Percentiles rank a stretch among this genome's conserved stretches.
Evolutionary conservation across 2,329 filamentous ascomycete species (phyloP).

Genomic region (Coleophoma eucalyptorum): DNA sequence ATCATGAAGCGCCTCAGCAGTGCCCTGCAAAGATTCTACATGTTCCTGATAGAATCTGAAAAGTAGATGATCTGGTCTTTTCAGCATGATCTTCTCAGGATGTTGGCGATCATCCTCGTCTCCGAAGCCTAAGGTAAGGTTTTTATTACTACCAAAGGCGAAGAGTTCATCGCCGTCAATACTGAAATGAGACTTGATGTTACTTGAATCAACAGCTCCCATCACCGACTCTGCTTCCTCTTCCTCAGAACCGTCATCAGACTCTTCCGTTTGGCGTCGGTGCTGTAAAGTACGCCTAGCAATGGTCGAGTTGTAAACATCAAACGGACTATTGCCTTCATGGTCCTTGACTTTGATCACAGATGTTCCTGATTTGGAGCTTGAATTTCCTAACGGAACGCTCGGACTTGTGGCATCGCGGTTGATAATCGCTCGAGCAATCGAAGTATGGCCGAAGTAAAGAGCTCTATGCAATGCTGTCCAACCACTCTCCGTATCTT

Average conservation of each 20-base stretch:
- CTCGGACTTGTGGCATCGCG: constrained; percentile 61
- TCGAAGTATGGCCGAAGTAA: constrained; percentile 83
- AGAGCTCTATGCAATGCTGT: constrained; percentile 88
- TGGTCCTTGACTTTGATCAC: constrained; percentile 94
- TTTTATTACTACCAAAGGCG: constrained; percentile 95
- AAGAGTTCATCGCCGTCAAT: constrained; percentile 79
- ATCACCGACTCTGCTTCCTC: constrained; percentile 41
- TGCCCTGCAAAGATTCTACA: constrained; percentile 36
- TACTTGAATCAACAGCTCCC: neutral
- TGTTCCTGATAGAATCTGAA: constrained; percentile 70
- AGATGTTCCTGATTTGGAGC: constrained; percentile 58
- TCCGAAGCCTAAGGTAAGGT: constrained; percentile 87
- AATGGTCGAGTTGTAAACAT: constrained; percentile 86
- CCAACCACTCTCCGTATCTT: constrained; percentile 93
- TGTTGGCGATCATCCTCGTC: constrained; percentile 94
- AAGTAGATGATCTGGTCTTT: constrained; percentile 74
- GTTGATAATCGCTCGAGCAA: constrained; percentile 77
- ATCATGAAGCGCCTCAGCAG: constrained; percentile 12
- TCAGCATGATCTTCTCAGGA: constrained; percentile 76
- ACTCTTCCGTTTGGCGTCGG: constrained; percentile 18
- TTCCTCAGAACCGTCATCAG: constrained; percentile 44
- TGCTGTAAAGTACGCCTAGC: constrained; percentile 64
- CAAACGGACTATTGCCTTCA: constrained; percentile 92
- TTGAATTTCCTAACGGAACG: constrained; percentile 54
- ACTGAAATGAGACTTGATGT: constrained; percentile 2